Percentiles rank a stretch among this genome's conserved stretches.
These are phyloP conservation scores for Ustilago nuda DNA, from an alignment of 1,284 basidiomycete genomes.

Conservation along the genomic window DNA sequence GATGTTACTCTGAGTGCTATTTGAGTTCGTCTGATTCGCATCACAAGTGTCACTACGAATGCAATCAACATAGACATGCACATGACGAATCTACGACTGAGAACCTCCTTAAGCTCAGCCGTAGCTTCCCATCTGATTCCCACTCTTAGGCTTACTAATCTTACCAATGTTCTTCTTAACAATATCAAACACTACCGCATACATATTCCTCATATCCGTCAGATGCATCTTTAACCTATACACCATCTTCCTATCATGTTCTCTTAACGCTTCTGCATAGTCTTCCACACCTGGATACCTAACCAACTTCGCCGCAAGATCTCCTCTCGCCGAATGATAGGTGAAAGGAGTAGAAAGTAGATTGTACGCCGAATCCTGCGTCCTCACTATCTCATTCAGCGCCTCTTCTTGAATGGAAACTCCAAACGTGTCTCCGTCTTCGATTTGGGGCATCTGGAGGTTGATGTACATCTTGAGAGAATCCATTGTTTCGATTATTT, in stretches of 20 bases:
- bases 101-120: conserved; percentile 9
- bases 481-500: conserved; percentile 46
- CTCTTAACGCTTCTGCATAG: conserved; percentile 38
- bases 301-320: conserved; percentile 47
- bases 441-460: conserved; percentile 53
- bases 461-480: conserved; percentile 56
- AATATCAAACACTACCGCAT: conserved; percentile 49
- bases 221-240: conserved; percentile 49
- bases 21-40: too few species aligned
- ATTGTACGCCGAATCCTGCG: conserved; percentile 50
- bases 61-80: too few species aligned
- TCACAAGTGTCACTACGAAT: background rate
- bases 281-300: conserved; percentile 43
- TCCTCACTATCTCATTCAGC: conserved; percentile 48
- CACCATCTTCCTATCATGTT: conserved; percentile 44
- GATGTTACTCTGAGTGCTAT: too few species aligned
- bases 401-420: conserved; percentile 55
- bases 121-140: conserved; percentile 53
- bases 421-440: conserved; percentile 55
- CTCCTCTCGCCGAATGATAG: conserved; percentile 33
- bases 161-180: conserved; percentile 51
- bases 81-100: too few species aligned
- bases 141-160: conserved; percentile 54
- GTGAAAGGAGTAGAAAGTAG: conserved; percentile 47
- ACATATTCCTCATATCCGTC: conserved; percentile 51